phyloP scores from a whole-genome alignment of 345 rosid species.

The thale cress (Arabidopsis thaliana) region DNA sequence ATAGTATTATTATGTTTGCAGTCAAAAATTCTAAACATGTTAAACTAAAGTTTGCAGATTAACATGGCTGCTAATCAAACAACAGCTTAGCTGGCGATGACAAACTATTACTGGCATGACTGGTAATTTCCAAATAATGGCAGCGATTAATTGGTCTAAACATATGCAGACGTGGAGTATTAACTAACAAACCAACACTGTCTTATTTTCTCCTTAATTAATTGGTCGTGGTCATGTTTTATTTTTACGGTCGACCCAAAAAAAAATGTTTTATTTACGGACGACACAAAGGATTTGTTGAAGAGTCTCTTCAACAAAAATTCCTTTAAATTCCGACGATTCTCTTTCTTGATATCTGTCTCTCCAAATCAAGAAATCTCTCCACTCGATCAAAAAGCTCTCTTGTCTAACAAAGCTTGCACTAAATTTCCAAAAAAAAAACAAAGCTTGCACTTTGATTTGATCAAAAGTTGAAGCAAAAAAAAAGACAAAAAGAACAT shows the following conservation, averaged over 20 bases:
- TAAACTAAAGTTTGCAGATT: neutral
- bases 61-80: constrained; percentile 1
- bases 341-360: too few relatives aligned
- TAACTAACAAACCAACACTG: neutral
- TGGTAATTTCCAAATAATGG: neutral
- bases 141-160: constrained; percentile 4
- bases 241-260: neutral
- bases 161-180: constrained; percentile 16
- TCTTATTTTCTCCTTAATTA: neutral
- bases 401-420: neutral
- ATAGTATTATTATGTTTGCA: neutral
- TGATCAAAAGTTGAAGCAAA: constrained; percentile 1
- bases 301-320: neutral
- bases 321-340: neutral
- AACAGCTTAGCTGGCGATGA: constrained; percentile 23
- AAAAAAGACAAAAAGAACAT: neutral
- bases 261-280: neutral
- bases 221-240: neutral
- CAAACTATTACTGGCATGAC: neutral
- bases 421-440: neutral
- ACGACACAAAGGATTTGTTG: constrained; percentile 14
- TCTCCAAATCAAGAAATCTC: neutral
- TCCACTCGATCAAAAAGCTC: neutral
- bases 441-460: neutral
- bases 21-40: too few relatives aligned